A percentile compares a stretch with the other conserved stretches of the same genome.
Conservation (phyloP, 1,284 basidiomycete genomes). For the Athelia sp. region DNA sequence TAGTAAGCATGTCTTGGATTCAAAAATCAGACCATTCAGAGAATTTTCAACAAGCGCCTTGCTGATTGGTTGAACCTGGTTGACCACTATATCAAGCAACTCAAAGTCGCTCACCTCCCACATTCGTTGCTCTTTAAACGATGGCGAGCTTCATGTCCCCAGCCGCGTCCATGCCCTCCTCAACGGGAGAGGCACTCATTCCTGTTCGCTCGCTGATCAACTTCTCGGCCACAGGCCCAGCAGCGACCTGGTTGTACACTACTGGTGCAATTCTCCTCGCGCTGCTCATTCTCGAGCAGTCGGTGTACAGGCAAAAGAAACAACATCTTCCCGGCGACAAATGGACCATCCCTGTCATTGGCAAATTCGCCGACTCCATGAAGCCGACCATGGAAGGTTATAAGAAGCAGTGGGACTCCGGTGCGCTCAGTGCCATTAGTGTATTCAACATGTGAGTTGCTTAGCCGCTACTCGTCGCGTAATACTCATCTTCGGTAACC, state of each 20-base stretch:
- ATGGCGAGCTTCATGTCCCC: slow-evolving; percentile 35
- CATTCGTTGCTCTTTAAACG: background rate
- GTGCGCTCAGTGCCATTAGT: slow-evolving; percentile 79
- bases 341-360: slow-evolving; percentile 95
- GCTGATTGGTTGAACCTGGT: too few relatives aligned
- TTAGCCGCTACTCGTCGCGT: slow-evolving; percentile 2
- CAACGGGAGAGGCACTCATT: slow-evolving; percentile 33
- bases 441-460: slow-evolving; percentile 90
- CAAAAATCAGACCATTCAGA: too few relatives aligned
- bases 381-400: slow-evolving; percentile 87
- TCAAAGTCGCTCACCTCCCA: background rate
- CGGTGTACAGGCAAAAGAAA: slow-evolving; percentile 85
- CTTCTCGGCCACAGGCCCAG: slow-evolving; percentile 27
- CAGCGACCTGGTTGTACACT: slow-evolving; percentile 60
- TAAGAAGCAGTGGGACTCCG: slow-evolving; percentile 85
- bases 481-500: slow-evolving; percentile 5
- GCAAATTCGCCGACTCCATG: slow-evolving; percentile 88
- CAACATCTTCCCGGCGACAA: slow-evolving; percentile 76
- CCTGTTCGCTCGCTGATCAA: slow-evolving; percentile 43
- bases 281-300: slow-evolving; percentile 76
- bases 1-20: too few relatives aligned
- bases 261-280: slow-evolving; percentile 54
- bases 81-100: background rate
- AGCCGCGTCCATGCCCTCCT: slow-evolving; percentile 36
- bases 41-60: too few relatives aligned